Evolutionary conservation across 257 asterid genomes (phyloP).

Genomic region (Fraxinus anomala): DNA sequence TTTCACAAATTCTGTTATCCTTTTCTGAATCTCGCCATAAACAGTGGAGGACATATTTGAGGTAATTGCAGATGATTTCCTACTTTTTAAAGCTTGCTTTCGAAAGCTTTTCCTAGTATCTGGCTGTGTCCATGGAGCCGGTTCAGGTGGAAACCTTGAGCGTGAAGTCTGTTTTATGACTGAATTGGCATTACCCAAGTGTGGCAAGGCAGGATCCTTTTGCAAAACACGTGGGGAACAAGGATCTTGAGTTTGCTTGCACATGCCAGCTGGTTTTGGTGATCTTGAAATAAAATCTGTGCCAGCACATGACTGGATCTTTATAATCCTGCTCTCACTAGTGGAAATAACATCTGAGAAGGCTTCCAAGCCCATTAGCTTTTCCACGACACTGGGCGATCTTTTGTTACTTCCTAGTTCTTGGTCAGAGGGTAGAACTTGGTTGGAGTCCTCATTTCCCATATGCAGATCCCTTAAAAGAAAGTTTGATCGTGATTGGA

Average conservation of each 20-base stretch:
- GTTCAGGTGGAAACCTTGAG: constrained; percentile 70
- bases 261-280: constrained; percentile 35
- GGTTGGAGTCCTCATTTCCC: constrained; percentile 37
- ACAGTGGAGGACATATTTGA: constrained; percentile 54
- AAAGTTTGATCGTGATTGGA: constrained; percentile 55
- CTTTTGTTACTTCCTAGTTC: constrained; percentile 56
- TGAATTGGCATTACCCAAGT: constrained; percentile 32
- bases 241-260: constrained; percentile 39
- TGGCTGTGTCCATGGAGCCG: constrained; percentile 80
- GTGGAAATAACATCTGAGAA: constrained; percentile 52
- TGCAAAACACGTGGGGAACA: constrained; percentile 39
- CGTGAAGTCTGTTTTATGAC: constrained; percentile 39
- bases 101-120: constrained; percentile 44
- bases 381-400: constrained; percentile 73
- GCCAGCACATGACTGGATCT: constrained; percentile 29
- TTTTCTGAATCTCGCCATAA: constrained; percentile 81
- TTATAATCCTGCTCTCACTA: constrained; percentile 37
- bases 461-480: constrained; percentile 40
- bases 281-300: constrained; percentile 35
- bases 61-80: constrained; percentile 37
- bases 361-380: constrained; percentile 89
- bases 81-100: constrained; percentile 39
- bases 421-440: constrained; percentile 27
- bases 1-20: constrained; percentile 71
- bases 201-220: constrained; percentile 41